Evolutionary conservation across 257 asterid genomes (phyloP).

Genomic region (Gentiana macrophylla): DNA sequence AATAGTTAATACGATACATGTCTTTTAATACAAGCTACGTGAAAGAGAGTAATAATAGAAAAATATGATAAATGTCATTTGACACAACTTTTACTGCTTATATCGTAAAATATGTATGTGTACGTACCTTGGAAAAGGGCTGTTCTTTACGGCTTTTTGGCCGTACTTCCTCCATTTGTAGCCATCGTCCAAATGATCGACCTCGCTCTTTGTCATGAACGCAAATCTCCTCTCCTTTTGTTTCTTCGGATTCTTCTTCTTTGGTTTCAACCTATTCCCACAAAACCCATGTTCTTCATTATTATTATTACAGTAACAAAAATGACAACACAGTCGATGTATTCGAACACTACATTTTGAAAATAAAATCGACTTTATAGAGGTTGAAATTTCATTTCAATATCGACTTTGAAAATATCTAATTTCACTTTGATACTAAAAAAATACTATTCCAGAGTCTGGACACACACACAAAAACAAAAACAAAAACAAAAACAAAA

Average conservation of each 20-base stretch:
- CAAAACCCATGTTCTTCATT: background rate
- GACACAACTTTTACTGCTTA: too few species aligned
- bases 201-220: constrained; percentile 87
- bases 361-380: too few species aligned
- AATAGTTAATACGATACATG: too few species aligned
- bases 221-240: constrained; percentile 80
- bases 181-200: constrained; percentile 92
- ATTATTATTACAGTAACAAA: too few species aligned
- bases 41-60: too few species aligned
- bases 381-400: too few species aligned
- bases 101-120: too few species aligned
- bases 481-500: background rate
- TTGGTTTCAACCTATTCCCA: constrained; percentile 43
- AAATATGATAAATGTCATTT: too few species aligned
- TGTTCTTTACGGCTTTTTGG: constrained; percentile 87
- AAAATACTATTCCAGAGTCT: constrained; percentile 9
- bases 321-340: too few species aligned
- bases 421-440: background rate
- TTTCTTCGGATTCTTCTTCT: constrained; percentile 67
- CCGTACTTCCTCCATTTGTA: constrained; percentile 97
- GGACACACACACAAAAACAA: constrained; percentile 4
- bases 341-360: too few species aligned
- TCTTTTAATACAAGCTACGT: too few species aligned
- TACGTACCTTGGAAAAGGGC: constrained; percentile 83
- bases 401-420: too few species aligned